Evolutionary conservation across 495 filamentous ascomycete genomes (phyloP), one percentile per base, ranked within the genome.

Genomic region (Aspergillus mulundensis): DNA sequence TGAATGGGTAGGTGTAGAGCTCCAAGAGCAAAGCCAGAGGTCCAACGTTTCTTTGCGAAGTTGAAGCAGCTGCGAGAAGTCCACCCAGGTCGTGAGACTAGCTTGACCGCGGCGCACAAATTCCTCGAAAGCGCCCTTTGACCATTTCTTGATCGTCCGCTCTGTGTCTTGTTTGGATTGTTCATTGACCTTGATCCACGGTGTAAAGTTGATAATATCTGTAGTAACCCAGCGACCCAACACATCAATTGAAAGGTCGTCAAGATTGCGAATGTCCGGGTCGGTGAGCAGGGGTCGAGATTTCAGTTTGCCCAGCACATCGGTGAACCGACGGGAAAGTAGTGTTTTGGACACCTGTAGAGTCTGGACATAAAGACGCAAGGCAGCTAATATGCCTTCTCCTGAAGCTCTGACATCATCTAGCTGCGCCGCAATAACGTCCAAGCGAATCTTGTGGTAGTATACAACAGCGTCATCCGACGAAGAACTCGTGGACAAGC

Each of bases 161-260:
- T 81, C 77, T 0, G 85, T 85, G 54, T 90, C 81, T 16, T 73
- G 59, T 21, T 80, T 80, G 21, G 84, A 81, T 24, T 95, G 67
- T 58, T 95, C 90, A 53, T 92, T 91, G 59, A 95, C 81, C 28
- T 90, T 84, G 45, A 96, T 88, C 75, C 90, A 96, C 0, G 94
- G 95, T 0, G 85, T 95, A 69, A 95, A 97, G 48, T 87, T 88
- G 28, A 80, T 81, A 28, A 97, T 87, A 48, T 95, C 90, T 12
- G 90, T 84, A 6, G 88, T 81, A 36, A 95, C 85, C 89, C 90
- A 97, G 38, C 81, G 78, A 50, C 84, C 85, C 59, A 93, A 84
- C 32, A 94, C 67, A 61, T 95, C 91, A n/a, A 98, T 71, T 34
- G 88, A 81, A 8, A 97, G 72, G 5, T 87, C 88, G 45, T 87